Evolutionary conservation across 805 yeast genomes (phyloP), one percentile per base, ranked within the genome.

Genomic region (Ogataea parapolymorpha): DNA sequence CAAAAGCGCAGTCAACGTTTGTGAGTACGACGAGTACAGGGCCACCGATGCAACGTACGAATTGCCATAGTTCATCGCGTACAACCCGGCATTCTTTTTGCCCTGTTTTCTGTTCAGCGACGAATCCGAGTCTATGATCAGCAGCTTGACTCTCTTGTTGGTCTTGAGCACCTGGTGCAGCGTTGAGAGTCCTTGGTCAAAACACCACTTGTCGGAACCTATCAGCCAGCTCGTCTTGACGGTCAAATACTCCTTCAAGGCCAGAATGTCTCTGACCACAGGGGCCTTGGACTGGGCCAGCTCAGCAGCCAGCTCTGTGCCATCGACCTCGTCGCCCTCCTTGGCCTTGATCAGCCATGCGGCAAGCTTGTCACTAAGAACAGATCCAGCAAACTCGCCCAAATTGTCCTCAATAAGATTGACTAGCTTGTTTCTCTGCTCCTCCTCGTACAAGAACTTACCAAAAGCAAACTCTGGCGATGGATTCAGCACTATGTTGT

Each of bases 151-250:
- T 59, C 88, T 85, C 59, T 79, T 74, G 45, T 46, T 46, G 0
- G 90, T 80, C 20, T 89, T 66, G 32, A 91, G 68, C 4, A 88
- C 82, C 53, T 83, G 82, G 62, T 91, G 97, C 37, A 91, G 82
- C 60, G 97, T 96, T 5, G 96, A 84, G 47, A 85, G 71, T 31
- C 98, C 98, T 53, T 87, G 69, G 66, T 91, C 98, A 59, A 82
- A 89, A 15, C 96, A 77, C 98, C 98, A 91, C 24, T 93, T 79
- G 62, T 91, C 98, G 14, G 96, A 88, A 24, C 97, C 96, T 42
- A 91, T 71, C 45, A 91, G 71, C 98, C 98, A 91, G 39, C 76
- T 70, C 10, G 84, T 70, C 37, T 70, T 69, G 41, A 71, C 60
- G 22, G 55, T 49, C 51, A 85, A 76, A 42, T 62, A 66, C 6